Base-by-base conservation (phyloP, 2,329 filamentous ascomycete species). In the Xylariaceae sp. region DNA sequence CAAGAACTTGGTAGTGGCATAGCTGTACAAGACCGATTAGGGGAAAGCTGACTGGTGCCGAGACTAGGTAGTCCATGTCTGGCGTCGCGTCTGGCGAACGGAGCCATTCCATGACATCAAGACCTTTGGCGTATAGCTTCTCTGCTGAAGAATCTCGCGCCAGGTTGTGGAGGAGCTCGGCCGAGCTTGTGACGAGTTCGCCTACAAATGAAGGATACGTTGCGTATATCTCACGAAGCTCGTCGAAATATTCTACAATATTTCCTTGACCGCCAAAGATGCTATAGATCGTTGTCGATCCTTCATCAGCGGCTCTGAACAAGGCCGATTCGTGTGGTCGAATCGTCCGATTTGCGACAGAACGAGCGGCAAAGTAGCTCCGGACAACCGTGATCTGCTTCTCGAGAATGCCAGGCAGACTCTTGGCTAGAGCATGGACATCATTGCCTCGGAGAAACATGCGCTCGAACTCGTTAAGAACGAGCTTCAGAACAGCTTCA, bases 221-320 rank as follows among this genome's bases (percentile, higher is more conserved):
- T 62, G 78, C 84, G 75, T 92, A 92, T 51, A 97, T 82, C 68
- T 95, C 87, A 49, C 94, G 85, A 55, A 99, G 81, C 75, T 99
- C 94, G 60, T 99, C 92, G 64, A 99, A 99, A 73, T 99, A 99
- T 73, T 99, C 95, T 72, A 99, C 92, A 57, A 99, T 97, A 71
- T 99, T 99, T 62, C 94, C 94, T 70, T 99, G 94, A 6, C 94
- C 94, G 52, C 94, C 94, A 60, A 97, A 96, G 54, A 99, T 90
- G 58, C 86, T 91, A 75, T 96, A 99, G 52, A 99, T 82, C 61
- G 83, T 86, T 47, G 91, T 91, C 48, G 85, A 84, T 54, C 83
- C 86, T 55, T 96, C 91, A 42, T 87, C 85, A 10, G 90, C 90
- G 44, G 94, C 92, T 59, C 94, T 83, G 66, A 96, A 82, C 42